These are phyloP conservation scores for Naganishia onofrii DNA, from an alignment of 768 basidiomycete species.

Conservation along the genomic window DNA sequence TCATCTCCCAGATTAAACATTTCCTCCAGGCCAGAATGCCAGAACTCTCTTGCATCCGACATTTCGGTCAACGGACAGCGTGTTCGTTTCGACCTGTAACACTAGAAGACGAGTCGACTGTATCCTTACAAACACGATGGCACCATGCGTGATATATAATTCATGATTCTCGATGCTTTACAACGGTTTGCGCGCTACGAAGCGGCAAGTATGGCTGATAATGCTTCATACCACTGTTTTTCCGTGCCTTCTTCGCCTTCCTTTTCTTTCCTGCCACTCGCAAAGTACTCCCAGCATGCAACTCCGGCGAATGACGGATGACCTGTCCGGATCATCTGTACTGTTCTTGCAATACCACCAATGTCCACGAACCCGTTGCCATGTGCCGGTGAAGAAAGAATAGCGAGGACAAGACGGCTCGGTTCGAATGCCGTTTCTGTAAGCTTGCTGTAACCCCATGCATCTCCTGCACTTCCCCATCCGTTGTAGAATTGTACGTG, in stretches of 20 bases:
- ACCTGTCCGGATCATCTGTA: not conserved
- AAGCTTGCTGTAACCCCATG: slow-evolving; percentile 5
- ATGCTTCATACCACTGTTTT: slow-evolving; percentile 5
- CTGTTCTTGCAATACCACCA: not conserved
- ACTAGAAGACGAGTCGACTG: not conserved
- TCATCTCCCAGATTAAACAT: not conserved
- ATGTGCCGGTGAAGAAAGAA: slow-evolving; percentile 10
- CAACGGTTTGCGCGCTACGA: not conserved
- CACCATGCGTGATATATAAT: not conserved
- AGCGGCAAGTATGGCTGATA: slow-evolving; percentile 1
- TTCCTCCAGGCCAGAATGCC: slow-evolving; percentile 4
- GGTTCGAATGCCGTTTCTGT: slow-evolving; percentile 14
- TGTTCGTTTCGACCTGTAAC: not conserved
- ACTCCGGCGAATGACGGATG: slow-evolving; percentile 12
- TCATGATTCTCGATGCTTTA: not conserved
- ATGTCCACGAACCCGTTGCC: slow-evolving; percentile 11
- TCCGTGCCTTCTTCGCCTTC: not conserved
- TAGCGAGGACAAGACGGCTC: slow-evolving; percentile 7
- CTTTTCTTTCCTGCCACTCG: slow-evolving; percentile 18
- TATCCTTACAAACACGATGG: not conserved
- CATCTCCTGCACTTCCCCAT: slow-evolving; percentile 18
- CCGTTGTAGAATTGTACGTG: slow-evolving; percentile 23
- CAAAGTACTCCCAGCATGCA: slow-evolving; percentile 21
- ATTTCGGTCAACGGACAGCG: not conserved
- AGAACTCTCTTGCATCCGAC: not conserved